Base-by-base conservation (phyloP, 768 basidiomycete genomes). In the Naganishia vishniacii region DNA sequence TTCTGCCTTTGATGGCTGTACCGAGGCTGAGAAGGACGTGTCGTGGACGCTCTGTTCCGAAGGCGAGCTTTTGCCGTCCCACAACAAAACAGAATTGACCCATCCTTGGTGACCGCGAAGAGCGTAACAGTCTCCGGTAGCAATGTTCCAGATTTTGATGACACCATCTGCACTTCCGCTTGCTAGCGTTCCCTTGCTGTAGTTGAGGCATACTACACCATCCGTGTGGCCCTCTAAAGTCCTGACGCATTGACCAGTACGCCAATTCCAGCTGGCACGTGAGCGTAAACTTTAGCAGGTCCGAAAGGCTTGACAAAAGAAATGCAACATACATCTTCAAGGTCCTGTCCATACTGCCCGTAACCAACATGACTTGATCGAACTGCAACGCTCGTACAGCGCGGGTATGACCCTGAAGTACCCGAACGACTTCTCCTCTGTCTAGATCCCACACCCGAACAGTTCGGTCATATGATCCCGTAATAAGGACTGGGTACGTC, bases 381-480 rank as follows among this genome's bases (percentile, higher is more conserved):
- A 99, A 99, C 79, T 98, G 95, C 61, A 98, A 81, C 0, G 91
- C 86, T 1, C 92, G 83, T 26, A 99, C 84, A n/a, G 88, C 91
- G 25, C 93, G 83, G 2, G 89, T 89, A 72, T 99, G 95, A 15
- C 95, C 95, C 42, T 83, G 84, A 49, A 99, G 82, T 71, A 86
- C 86, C 59, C 85, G 87, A 31, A 97, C 81, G 73, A 89, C 86
- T 53, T 83, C 80, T 20, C 92, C 94, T 0, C 88, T 89, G 78
- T 97, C 93, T 58, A 98, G 83, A 74, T 98, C 95, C 95, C 95
- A 99, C 5, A 99, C 86, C 20, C 93, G 85, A 4, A 86, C 85
- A 3, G 91, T 95, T 70, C 89, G 86, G 73, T 99, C 95, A 78
- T 95, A 98, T 1, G 92, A 95, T 28, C 95, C 95, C 1, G 95